Evolutionary conservation across 106 monocot genomes (phyloP), one percentile per base, ranked within the genome.

Genomic region (Acanthochlamys bracteata): DNA sequence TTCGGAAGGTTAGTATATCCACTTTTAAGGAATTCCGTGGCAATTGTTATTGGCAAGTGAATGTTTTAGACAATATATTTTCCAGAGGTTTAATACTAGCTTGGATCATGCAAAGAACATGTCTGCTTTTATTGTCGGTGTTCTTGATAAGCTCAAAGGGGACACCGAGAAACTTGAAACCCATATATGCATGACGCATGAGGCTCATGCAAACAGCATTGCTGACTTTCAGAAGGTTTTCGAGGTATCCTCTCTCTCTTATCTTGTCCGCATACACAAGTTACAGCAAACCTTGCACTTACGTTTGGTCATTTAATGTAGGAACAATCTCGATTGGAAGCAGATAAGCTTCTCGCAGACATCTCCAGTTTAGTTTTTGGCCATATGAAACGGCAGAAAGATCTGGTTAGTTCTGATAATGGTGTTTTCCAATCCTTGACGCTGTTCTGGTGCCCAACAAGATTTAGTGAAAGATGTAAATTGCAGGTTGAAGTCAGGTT

Each of bases 321-420:
- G 98, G 89, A 88, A 55, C 88, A 99, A 64, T 76, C 89, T 12
- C 88, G 68, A 58, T 69, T 66, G 4, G 92, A 92, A 61, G 72
- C 76, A 27, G 83, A 92, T 23, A 88, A 89, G 73, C 76, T 99
- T 73, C 59, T 99, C 43, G 71, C 74, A 13, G 75, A 88, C n/a
- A 63, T 96, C 20, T 67, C 73, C 7, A 85, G 27, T 66, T 73
- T 91, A 19, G 60, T 98, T 47, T 91, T 88, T 24, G 69, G 58
- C 10, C 91, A 88, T 66, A 73, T 88, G 71, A 71, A 53, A 14
- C 67, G 85, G 0, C 96, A 91, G 55, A 88, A 77, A 71, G 88
- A 85, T 13, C 65, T 91, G 84, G 96, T 98, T 14, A 64, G 61
- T 68, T 17, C 17, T 69, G 6, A 22, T 39, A 13, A 41, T 8